Evolutionary conservation across 192 early-diverging fungal genomes (phyloP), one percentile per base, ranked within the genome.

Genomic region (Endogone sp.): DNA sequence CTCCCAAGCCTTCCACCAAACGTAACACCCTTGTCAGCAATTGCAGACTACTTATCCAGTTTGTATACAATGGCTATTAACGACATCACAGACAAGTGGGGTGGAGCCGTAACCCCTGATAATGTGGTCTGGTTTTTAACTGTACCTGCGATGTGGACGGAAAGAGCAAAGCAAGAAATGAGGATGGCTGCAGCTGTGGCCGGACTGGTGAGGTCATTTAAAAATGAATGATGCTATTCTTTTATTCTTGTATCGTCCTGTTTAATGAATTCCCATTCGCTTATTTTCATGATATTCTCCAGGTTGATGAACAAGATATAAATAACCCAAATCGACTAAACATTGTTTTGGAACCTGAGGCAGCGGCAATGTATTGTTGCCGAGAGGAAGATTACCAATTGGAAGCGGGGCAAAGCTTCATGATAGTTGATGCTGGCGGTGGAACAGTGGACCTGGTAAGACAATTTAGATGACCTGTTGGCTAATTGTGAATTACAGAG

Each of bases 381-480:
- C 37, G 16, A 49, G 6, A 6, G 37, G 0, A 49, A 49, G 9
- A 49, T 6, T 49, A 11, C 16, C 16, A 6, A 16, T 72, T 82
- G 54, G 65, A 67, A 28, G 68, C 78, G 56, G 70, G 70, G 3
- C 71, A 82, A 31, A 68, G 65, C 32, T 78, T 84, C 44, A 79
- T 84, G 75, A 75, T 81, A 32, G 72, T 76, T n/a, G 79, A 81
- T 79, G 72, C 77, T 32, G 82, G 76, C n/a, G 79, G 82, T 65
- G 82, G 77, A 61, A 81, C 75, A 16, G 71, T 81, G 3, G 75
- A 79, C 72, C 58, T 83, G 29, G 78, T 77, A 16, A 49, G 37
- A 49, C 6, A 11, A 1, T 0, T 49, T 49, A 11, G 16, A 11
- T 49, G 16, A 11, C 9, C 16, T 49, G 6, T 16, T 16, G 6